These are phyloP conservation scores for Litsea cubeba DNA, from an alignment of 164 flowering plant species.

Conservation along the genomic window DNA sequence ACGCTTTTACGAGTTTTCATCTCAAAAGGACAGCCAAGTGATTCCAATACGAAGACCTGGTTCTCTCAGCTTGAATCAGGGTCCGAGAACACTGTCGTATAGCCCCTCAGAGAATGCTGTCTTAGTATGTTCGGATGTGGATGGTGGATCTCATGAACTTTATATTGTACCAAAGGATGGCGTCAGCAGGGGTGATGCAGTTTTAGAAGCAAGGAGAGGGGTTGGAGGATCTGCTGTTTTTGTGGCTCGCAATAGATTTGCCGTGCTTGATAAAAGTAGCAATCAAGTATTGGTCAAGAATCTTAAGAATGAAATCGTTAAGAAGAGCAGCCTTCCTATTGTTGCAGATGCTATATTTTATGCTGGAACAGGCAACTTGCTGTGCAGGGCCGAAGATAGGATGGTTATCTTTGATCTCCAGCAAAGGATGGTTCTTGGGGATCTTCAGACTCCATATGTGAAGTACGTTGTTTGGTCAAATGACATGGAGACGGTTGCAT, in stretches of 20 bases:
- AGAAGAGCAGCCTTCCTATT: constrained; percentile 64
- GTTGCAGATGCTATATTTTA: constrained; percentile 76
- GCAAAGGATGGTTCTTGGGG: constrained; percentile 80
- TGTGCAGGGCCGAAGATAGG: constrained; percentile 82
- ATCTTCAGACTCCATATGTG: constrained; percentile 74
- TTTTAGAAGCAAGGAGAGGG: constrained; percentile 78
- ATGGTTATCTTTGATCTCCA: constrained; percentile 83
- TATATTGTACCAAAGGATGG: constrained; percentile 70
- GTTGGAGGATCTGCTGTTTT: constrained; percentile 79
- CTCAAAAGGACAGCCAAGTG: constrained; percentile 69
- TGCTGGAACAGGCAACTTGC: constrained; percentile 85
- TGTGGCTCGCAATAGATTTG: constrained; percentile 86
- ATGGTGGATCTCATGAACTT: constrained; percentile 91
- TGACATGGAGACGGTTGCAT: constrained; percentile 89
- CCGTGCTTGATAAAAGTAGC: constrained; percentile 74
- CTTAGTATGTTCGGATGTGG: constrained; percentile 76
- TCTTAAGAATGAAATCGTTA: constrained; percentile 73
- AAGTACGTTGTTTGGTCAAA: constrained; percentile 85
- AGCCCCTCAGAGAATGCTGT: constrained; percentile 90
- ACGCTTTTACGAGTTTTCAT: constrained; percentile 61
- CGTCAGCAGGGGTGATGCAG: constrained; percentile 53
- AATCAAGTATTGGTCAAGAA: constrained; percentile 79
- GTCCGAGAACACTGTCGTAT: constrained; percentile 76
- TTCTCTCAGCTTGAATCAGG: constrained; percentile 58
- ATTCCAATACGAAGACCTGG: constrained; percentile 83